phyloP scores from a whole-genome alignment of 352 stramenopile genomes.

The Phytophthora megakarya region DNA sequence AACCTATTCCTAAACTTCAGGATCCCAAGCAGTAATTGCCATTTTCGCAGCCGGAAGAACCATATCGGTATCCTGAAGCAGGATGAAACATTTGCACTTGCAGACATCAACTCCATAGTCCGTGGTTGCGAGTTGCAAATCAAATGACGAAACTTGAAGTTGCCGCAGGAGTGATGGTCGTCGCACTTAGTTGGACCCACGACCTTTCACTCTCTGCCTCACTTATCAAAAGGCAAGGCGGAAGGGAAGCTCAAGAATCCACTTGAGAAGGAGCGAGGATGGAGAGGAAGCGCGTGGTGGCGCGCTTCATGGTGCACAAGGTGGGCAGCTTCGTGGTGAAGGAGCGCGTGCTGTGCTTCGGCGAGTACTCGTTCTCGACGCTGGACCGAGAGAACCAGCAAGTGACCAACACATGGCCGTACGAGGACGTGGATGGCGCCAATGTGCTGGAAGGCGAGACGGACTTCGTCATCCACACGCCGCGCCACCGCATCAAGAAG shows the following conservation, averaged over 20 bases:
- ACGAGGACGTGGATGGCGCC: conserved; percentile 74
- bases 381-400: conserved; percentile 71
- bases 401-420: conserved; percentile 83
- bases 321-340: conserved; percentile 86
- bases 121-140: neutral
- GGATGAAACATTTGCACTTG: neutral
- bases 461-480: conserved; percentile 80
- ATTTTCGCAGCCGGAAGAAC: too few species aligned
- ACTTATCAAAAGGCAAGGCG: neutral
- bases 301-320: conserved; percentile 86
- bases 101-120: neutral
- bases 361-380: conserved; percentile 73
- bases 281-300: conserved; percentile 65
- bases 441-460: conserved; percentile 72
- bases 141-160: conserved; percentile 5
- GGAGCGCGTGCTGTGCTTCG: conserved; percentile 83
- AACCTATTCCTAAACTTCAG: too few species aligned
- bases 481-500: conserved; percentile 80
- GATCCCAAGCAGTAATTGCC: too few species aligned
- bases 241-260: conserved; percentile 16
- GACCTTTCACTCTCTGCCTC: conserved; percentile 40
- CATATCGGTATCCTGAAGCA: too few species aligned
- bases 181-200: conserved; percentile 5
- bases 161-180: conserved; percentile 5
- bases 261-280: conserved; percentile 19